Conservation (phyloP, 352 stramenopile genomes). For the Thraustotheca clavata region DNA sequence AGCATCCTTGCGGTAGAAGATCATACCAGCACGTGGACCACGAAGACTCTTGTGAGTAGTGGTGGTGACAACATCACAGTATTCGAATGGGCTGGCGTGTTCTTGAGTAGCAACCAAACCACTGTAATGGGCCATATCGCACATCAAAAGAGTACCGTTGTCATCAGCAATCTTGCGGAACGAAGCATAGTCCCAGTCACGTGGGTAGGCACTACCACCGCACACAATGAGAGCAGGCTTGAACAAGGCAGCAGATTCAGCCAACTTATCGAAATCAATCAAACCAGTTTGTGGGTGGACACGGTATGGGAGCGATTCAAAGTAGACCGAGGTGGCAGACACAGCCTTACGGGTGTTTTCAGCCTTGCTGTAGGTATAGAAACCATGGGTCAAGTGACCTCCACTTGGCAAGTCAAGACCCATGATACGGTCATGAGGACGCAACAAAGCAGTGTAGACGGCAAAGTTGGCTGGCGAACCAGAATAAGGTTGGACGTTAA, state of each 20-base stretch:
- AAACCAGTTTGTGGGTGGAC: constrained; percentile 92
- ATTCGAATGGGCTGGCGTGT: constrained; percentile 93
- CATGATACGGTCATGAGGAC: constrained; percentile 99
- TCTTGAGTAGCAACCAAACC: constrained; percentile 95
- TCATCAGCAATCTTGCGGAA: constrained; percentile 98
- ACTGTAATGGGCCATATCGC: constrained; percentile 99
- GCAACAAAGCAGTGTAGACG: constrained; percentile 96
- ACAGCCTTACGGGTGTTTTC: constrained; percentile 96
- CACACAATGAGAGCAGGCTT: constrained; percentile 97
- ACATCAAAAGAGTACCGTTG: constrained; percentile 96
- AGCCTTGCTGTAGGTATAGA: constrained; percentile 96
- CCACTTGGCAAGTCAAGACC: constrained; percentile 97
- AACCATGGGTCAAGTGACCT: constrained; percentile 98
- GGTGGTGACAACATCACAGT: constrained; percentile 98
- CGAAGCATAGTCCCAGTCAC: constrained; percentile 97
- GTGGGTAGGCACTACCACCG: constrained; percentile 96
- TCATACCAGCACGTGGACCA: constrained; percentile 96
- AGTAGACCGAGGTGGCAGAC: constrained; percentile 99
- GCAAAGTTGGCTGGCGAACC: constrained; percentile 98
- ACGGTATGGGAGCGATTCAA: constrained; percentile 97
- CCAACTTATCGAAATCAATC: constrained; percentile 96
- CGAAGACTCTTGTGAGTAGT: constrained; percentile 99
- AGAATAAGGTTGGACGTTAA: constrained; percentile 98
- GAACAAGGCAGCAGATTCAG: constrained; percentile 91
- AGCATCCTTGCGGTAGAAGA: constrained; percentile 97